These are phyloP conservation scores for Trichothecium roseum DNA, from an alignment of 2,329 filamentous ascomycete genomes.

Conservation along the genomic window DNA sequence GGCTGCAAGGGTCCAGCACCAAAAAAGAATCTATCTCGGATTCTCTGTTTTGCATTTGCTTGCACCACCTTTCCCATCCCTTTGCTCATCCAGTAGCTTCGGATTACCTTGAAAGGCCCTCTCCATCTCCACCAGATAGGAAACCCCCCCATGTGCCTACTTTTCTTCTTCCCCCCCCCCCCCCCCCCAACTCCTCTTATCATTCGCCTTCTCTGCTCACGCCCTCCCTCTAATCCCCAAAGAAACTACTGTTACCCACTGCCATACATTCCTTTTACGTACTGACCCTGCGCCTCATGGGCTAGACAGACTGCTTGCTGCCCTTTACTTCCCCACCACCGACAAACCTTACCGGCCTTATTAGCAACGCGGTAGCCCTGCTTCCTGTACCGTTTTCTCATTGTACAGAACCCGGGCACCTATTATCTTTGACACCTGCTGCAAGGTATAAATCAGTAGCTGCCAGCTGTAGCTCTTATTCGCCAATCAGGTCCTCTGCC, in stretches of 20 bases:
- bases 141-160: background rate
- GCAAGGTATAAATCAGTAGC: background rate
- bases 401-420: background rate
- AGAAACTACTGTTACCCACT: conserved; percentile 12
- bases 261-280: conserved; percentile 24
- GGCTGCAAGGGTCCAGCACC: no score
- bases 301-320: conserved; percentile 3
- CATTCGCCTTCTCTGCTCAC: no score
- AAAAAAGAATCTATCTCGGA: no score
- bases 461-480: no score
- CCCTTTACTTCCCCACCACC: conserved; percentile 5
- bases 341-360: background rate
- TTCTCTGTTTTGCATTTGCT: no score
- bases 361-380: background rate
- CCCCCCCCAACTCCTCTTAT: background rate
- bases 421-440: background rate
- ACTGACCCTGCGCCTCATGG: conserved; percentile 13
- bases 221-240: background rate
- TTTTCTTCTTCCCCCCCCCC: background rate
- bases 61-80: no score
- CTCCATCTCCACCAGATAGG: background rate
- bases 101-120: background rate
- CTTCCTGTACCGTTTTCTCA: background rate
- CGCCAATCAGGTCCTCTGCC: background rate
- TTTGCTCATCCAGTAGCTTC: no score